Conservation (phyloP, 352 stramenopile genomes). For the Phytophthora aleatoria region DNA sequence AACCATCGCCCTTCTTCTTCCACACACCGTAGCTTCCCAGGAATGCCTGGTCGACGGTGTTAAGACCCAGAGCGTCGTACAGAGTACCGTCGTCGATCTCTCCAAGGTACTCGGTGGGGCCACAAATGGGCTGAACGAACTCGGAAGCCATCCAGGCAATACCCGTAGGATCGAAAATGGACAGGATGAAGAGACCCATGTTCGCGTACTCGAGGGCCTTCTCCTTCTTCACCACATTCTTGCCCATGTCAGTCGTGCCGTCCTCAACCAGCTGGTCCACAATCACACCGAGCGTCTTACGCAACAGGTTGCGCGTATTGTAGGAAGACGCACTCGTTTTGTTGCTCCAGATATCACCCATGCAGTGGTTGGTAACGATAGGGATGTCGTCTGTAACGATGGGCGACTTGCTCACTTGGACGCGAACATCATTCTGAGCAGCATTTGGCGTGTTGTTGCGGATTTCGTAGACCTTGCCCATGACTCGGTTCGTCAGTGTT, state of each 20-base stretch:
- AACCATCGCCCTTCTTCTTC: conserved; percentile 44
- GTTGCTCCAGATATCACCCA: conserved; percentile 38
- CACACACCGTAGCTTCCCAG: conserved; percentile 44
- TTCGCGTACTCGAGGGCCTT: conserved; percentile 28
- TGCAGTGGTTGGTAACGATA: conserved; percentile 36
- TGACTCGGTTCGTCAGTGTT: conserved; percentile 38
- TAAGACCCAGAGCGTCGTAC: conserved; percentile 48
- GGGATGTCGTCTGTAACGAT: conserved; percentile 31
- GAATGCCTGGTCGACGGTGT: conserved; percentile 47
- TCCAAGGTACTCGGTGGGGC: conserved; percentile 45
- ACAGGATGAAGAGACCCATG: conserved; percentile 46
- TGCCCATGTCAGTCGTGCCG: conserved; percentile 36
- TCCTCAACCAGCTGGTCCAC: conserved; percentile 36
- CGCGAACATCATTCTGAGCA: conserved; percentile 25
- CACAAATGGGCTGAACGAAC: conserved; percentile 65
- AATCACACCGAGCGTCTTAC: conserved; percentile 39
- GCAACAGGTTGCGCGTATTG: conserved; percentile 27
- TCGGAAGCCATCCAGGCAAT: conserved; percentile 52
- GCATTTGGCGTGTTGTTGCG: conserved; percentile 28
- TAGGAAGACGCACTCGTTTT: conserved; percentile 22
- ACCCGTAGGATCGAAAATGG: conserved; percentile 54
- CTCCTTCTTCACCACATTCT: conserved; percentile 26
- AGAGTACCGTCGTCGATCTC: conserved; percentile 56
- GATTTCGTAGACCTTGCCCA: conserved; percentile 37
- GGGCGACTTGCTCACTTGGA: conserved; percentile 26